Evolutionary conservation across 2,329 filamentous ascomycete species (phyloP), one percentile per base, ranked within the genome.

Genomic region (Aspergillus intermedius): DNA sequence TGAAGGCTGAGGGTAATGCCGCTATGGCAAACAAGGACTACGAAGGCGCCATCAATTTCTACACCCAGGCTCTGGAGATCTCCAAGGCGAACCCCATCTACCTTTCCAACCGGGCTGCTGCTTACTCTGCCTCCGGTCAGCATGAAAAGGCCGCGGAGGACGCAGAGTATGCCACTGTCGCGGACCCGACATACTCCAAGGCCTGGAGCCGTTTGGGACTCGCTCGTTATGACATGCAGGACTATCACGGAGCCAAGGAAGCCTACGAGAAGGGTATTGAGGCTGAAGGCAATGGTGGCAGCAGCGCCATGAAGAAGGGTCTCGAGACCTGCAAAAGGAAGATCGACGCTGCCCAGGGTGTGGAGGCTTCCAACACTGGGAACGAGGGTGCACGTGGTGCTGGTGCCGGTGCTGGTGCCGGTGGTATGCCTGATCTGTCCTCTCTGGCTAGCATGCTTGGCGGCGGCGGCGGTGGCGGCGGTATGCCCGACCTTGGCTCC

Each of bases 21-120:
- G 89, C 91, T 51, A 97, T 98, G 91, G 86, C 88, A 49, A 82
- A 86, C 68, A 96, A 95, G 76, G 89, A 97, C 71, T 96, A 96
- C 76, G 62, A 77, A 42, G 64, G 75, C 39, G 93, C 93, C 53
- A 89, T 97, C 66, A 83, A 88, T 60, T 77, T 87, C 58, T 98
- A 98, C 78, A 88, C 88, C 22, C 79, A 91, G 70, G 93, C 93
- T 3, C 82, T 98, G 22, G 78, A 81, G 48, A 77, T 96, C 46
- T 74, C 88, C 58, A 89, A 93, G 1, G 77, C 81, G 57, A 97
- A 98, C 74, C 88, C 91, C 35, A 93, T 98, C 71, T 98, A 93
- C 78, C 86, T 98, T 37, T 95, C 89, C 54, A 98, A 98, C 81
- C 89, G 93, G 58, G 93, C 93, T 9, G 93, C 93, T 42, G 93